Conservation (phyloP, 176 grass and related monocot genomes). For the Oryza punctata region DNA sequence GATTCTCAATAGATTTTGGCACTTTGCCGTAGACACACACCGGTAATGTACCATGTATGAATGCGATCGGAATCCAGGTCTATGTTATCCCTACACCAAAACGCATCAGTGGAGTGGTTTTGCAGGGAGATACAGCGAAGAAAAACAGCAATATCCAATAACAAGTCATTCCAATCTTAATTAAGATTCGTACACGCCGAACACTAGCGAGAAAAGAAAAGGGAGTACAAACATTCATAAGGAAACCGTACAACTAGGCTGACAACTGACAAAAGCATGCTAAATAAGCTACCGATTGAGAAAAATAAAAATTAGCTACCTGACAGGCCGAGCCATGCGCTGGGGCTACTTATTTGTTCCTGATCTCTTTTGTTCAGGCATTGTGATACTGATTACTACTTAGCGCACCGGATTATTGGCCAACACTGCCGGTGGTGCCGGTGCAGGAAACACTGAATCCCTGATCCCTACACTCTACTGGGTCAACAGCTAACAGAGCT, state of each 20-base stretch:
- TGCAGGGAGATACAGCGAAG: background rate
- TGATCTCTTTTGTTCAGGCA: constrained; percentile 23
- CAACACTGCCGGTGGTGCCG: background rate
- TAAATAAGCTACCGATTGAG: constrained; percentile 20
- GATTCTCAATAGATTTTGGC: too few species aligned
- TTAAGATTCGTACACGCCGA: background rate
- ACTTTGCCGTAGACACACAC: background rate
- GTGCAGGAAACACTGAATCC: constrained; percentile 29
- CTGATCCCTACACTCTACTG: constrained; percentile 44
- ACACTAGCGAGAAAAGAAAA: background rate
- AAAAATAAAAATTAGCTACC: constrained; percentile 28
- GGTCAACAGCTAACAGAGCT: constrained; percentile 43
- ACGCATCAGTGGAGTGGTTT: background rate
- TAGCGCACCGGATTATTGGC: constrained; percentile 43
- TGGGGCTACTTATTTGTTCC: constrained; percentile 46
- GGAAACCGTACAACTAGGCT: background rate
- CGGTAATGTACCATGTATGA: background rate
- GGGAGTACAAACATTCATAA: constrained; percentile 10
- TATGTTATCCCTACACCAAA: background rate
- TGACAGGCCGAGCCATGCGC: constrained; percentile 15
- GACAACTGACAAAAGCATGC: constrained; percentile 13
- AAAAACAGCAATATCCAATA: background rate
- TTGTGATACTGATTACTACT: constrained; percentile 24
- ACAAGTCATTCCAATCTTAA: background rate
- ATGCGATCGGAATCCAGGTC: background rate